Percentiles rank a stretch among this genome's conserved stretches.
phyloP scores from a whole-genome alignment of 164 flowering plant species.

The Cinnamomum micranthum region DNA sequence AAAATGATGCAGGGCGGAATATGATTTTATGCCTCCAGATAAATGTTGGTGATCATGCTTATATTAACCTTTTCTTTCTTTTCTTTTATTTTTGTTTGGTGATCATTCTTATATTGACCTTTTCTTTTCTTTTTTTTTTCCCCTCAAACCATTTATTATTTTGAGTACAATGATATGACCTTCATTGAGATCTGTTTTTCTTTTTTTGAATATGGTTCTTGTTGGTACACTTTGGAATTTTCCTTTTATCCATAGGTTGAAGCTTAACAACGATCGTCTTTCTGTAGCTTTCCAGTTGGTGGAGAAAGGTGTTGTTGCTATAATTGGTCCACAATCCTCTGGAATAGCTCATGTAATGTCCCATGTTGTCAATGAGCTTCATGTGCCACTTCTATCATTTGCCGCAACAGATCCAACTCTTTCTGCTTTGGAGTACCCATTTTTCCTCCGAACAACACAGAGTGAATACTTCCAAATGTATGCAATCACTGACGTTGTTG shows the following conservation, averaged over 20 bases:
- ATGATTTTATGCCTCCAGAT: background rate
- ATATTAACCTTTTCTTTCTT: no score
- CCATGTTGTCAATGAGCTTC: conserved; percentile 69
- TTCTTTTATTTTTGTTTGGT: background rate
- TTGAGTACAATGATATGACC: background rate
- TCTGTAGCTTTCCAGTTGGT: conserved; percentile 70
- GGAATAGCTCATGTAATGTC: conserved; percentile 81
- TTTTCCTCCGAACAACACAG: conserved; percentile 68
- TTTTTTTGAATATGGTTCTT: background rate
- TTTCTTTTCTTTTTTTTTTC: no score
- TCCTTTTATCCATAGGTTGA: background rate
- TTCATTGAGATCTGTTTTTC: background rate
- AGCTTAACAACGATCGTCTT: background rate
- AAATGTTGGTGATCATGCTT: background rate
- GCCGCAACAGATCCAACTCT: conserved; percentile 90
- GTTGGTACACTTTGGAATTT: background rate
- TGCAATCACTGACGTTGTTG: conserved; percentile 72
- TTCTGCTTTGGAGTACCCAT: conserved; percentile 69
- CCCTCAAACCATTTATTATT: no score
- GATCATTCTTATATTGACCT: background rate
- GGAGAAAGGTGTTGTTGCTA: conserved; percentile 68
- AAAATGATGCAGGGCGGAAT: background rate
- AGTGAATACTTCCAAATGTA: conserved; percentile 78
- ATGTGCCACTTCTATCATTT: conserved; percentile 78
- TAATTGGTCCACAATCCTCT: conserved; percentile 90